Base-by-base conservation (phyloP, 345 rosid genomes). In the Citropsis articulata region DNA sequence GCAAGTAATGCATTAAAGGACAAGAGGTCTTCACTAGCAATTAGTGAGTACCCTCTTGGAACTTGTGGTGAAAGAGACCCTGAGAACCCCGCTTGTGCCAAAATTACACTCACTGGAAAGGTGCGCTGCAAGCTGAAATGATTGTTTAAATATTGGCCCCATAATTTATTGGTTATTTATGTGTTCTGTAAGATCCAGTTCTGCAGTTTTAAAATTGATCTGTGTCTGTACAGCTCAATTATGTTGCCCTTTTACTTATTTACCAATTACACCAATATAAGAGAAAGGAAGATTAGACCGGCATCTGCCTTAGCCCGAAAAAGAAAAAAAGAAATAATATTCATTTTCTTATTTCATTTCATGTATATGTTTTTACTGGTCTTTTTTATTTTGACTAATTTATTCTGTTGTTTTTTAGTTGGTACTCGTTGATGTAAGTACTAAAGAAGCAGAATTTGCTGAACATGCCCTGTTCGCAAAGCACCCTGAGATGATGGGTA, bases 401-500 rank as follows among this genome's bases (percentile, higher is more conserved):
- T 63, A 21, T 68, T 22, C 31, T 80, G 2, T 66, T 72, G 61
- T 74, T 48, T 80, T 65, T 65, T 80, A 95, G 99, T 85, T 93
- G 87, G 80, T 85, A 67, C 57, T 81, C 35, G 50, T 94, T 60
- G 81, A 83, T 28, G 77, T 42, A 38, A 86, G 86, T n/a, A 88
- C 91, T 1, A 70, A 88, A 69, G 97, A 92, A 88, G 91, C 83
- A 61, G 80, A 85, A 78, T 82, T 84, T 56, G 97, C 97, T 69
- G 75, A 65, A 75, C 84, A 25, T 7, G 92, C 90, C 27, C 76
- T 96, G 72, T 92, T 94, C 86, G 56, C 93, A 24, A 96, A 91
- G 86, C 98, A 96, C 87, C 93, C 94, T 6, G 98, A 91, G 85
- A 96, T 96, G 99, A 73, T 82, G 71, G 91, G 99, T 94, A 91